These are phyloP conservation scores for Pyrenochaeta sp. DNA, from an alignment of 2,329 filamentous ascomycete genomes.

Conservation along the genomic window DNA sequence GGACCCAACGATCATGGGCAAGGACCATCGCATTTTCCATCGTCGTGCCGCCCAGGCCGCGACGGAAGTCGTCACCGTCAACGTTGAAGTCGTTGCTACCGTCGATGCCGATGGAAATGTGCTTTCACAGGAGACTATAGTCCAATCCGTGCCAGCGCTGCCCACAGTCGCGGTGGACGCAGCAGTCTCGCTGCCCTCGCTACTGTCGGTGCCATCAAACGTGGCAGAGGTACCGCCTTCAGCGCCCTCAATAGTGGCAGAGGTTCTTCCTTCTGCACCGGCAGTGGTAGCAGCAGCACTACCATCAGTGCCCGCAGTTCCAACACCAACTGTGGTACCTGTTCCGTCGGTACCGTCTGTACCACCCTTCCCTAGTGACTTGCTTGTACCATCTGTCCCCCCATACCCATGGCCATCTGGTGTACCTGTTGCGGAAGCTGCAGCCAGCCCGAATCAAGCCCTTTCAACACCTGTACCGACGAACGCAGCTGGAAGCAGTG, in stretches of 20 bases:
- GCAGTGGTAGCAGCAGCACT: background rate
- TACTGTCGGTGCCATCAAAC: background rate
- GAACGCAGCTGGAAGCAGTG: slow-evolving; percentile 8
- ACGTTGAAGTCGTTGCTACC: slow-evolving; percentile 41
- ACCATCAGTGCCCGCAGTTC: slow-evolving; percentile 11
- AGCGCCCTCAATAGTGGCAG: background rate
- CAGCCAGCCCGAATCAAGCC: slow-evolving; percentile 7
- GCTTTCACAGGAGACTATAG: slow-evolving; percentile 35
- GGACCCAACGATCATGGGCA: slow-evolving; percentile 37
- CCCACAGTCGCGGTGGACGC: slow-evolving; percentile 13
- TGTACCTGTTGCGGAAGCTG: slow-evolving; percentile 13
- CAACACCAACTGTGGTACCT: slow-evolving; percentile 7
- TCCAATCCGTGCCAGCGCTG: slow-evolving; percentile 13
- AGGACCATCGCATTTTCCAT: slow-evolving; percentile 45
- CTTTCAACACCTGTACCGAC: slow-evolving; percentile 17
- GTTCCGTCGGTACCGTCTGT: slow-evolving; percentile 39
- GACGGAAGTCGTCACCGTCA: slow-evolving; percentile 34
- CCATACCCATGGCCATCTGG: slow-evolving; percentile 45
- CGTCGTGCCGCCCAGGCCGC: slow-evolving; percentile 34
- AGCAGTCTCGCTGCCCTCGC: slow-evolving; percentile 3
- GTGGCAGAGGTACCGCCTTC: slow-evolving; percentile 9
- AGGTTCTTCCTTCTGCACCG: background rate
- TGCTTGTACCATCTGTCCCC: slow-evolving; percentile 39
- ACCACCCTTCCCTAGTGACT: slow-evolving; percentile 45
- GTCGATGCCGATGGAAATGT: slow-evolving; percentile 40